These are phyloP conservation scores for Decorospora gaudefroyi DNA, from an alignment of 2,329 filamentous ascomycete genomes.

Conservation along the genomic window DNA sequence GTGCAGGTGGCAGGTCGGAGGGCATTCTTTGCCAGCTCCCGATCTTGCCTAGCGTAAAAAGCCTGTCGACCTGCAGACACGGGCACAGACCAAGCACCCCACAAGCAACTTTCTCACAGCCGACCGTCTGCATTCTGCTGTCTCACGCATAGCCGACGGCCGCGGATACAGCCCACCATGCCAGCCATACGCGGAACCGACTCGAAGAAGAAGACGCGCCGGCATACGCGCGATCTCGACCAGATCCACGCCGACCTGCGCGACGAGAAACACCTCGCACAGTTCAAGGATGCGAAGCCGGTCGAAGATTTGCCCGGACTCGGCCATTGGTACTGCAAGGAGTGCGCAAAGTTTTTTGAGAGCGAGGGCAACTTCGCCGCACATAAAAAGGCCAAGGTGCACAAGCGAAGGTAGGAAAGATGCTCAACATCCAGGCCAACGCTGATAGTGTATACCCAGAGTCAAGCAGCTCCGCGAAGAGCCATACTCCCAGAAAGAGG, in stretches of 20 bases:
- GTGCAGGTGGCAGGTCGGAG: no score
- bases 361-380: slow-evolving; percentile 73
- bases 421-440: not conserved
- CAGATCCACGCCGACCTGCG: slow-evolving; percentile 84
- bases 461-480: slow-evolving; percentile 81
- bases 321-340: slow-evolving; percentile 83
- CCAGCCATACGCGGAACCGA: slow-evolving; percentile 56
- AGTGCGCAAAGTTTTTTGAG: slow-evolving; percentile 97
- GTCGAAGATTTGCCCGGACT: slow-evolving; percentile 86
- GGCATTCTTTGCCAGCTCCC: slow-evolving; percentile 10
- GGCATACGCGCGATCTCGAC: slow-evolving; percentile 76
- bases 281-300: slow-evolving; percentile 78
- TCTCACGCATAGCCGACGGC: slow-evolving; percentile 35
- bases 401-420: slow-evolving; percentile 75
- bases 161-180: slow-evolving; percentile 48
- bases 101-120: slow-evolving; percentile 30
- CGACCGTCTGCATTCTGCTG: slow-evolving; percentile 29
- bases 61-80: slow-evolving; percentile 38
- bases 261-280: slow-evolving; percentile 76
- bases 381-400: slow-evolving; percentile 86
- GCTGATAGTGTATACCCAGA: slow-evolving; percentile 54
- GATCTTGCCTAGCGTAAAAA: slow-evolving; percentile 19
- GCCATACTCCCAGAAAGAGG: slow-evolving; percentile 83
- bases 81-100: slow-evolving; percentile 16
- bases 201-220: slow-evolving; percentile 56